Evolutionary conservation across 129 eudicot species (phyloP), one percentile per base, ranked within the genome.

Genomic region (Ambrosia trifida): DNA sequence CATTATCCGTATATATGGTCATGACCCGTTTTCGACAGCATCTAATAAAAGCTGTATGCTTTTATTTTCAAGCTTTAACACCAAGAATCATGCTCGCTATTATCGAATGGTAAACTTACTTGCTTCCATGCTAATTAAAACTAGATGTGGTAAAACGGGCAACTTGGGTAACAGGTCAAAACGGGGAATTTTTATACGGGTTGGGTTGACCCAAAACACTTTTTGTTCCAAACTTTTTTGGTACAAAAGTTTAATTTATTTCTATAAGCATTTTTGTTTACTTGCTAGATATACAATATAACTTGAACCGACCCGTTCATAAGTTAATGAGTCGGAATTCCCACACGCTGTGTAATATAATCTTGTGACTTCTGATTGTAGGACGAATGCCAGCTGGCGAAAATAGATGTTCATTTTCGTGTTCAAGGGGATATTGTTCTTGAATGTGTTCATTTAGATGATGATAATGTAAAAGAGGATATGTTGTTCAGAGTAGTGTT

Each of bases 401-500:
- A 88, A 80, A 57, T 95, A 66, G 99, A 95, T 60, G 78, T 95
- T 73, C 93, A 77, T 75, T 80, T 78, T 72, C 89, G 82, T 64
- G 87, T 90, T 71, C 91, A 88, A 76, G 99, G 99, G 61, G 99
- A 95, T 79, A 88, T 90, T 61, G 89, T 94, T 58, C 83, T 94
- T 54, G 99, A 94, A 75, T 89, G 97, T 75, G 65, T 87, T 67
- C 97, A 89, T 83, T 81, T 94, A 82, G 84, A 84, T 43, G 93
- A 94, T 63, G 99, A 94, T 73, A 43, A 74, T 80, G 89, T 74
- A 62, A 74, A 83, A 47, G 97, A 94, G 68, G 97, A 94, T 76
- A 87, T 82, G 84, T 80, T 94, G 73, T 94, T 90, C 59, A 82
- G 97, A 51, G 79, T 85, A 49, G 93, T 90, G 86, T 95, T 95